Evolutionary conservation across 2,329 filamentous ascomycete species (phyloP).

Genomic region (Atkinsonella texensis): DNA sequence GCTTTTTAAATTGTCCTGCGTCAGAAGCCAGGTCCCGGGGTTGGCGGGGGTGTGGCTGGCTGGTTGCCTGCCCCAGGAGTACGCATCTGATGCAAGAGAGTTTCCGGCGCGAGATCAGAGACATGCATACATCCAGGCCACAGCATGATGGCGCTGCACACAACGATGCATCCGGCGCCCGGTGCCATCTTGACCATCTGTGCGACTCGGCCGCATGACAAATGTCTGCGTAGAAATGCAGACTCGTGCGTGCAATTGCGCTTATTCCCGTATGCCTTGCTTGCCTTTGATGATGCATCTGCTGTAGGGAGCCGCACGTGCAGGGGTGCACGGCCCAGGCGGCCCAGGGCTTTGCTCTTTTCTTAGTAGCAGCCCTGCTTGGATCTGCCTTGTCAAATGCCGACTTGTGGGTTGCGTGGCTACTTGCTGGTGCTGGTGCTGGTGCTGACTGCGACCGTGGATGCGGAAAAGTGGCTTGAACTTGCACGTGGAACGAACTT

Average conservation of each 20-base stretch:
- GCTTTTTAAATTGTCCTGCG: background rate
- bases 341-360: background rate
- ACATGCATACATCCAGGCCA: background rate
- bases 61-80: background rate
- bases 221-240: background rate
- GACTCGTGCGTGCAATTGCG: background rate
- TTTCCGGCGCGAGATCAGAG: background rate
- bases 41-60: background rate
- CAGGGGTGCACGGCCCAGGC: background rate
- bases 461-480: too few species aligned
- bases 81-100: background rate
- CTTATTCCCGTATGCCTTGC: background rate
- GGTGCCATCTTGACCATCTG: too few species aligned
- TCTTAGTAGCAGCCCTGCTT: background rate
- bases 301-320: too few species aligned
- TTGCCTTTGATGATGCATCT: too few species aligned
- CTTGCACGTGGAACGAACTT: too few species aligned
- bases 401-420: too few species aligned
- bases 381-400: background rate
- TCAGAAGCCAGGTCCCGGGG: background rate
- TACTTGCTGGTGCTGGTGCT: too few species aligned
- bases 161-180: background rate
- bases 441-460: too few species aligned
- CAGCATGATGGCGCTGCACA: background rate
- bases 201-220: too few species aligned